Evolutionary conservation across 2,329 filamentous ascomycete species (phyloP).

Genomic region (Laburnicola sp.): DNA sequence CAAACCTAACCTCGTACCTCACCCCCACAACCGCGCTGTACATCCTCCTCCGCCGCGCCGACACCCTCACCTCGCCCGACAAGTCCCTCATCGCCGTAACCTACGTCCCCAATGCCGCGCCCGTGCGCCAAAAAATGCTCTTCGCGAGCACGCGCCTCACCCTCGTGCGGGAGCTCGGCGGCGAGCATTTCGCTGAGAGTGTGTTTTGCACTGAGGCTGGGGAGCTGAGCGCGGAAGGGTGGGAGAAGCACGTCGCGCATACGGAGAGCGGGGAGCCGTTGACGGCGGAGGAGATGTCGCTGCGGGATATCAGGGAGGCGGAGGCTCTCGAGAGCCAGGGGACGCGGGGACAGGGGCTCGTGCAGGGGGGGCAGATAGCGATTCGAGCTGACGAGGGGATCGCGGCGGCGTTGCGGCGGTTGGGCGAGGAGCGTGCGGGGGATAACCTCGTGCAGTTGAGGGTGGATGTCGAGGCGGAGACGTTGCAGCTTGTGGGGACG

Average conservation of each 20-base stretch:
- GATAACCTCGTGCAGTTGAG: constrained; percentile 67
- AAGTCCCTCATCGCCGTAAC: constrained; percentile 66
- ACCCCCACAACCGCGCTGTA: constrained; percentile 70
- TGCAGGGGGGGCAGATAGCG: constrained; percentile 45
- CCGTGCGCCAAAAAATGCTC: constrained; percentile 83
- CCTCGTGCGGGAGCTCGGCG: constrained; percentile 73
- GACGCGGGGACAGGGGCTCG: constrained; percentile 57
- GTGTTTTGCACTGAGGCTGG: constrained; percentile 71
- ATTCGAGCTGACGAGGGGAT: constrained; percentile 65
- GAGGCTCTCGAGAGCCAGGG: constrained; percentile 75
- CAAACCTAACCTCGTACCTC: constrained; percentile 64
- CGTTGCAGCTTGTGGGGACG: constrained; percentile 65
- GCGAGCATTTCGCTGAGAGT: constrained; percentile 76
- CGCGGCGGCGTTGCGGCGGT: constrained; percentile 62
- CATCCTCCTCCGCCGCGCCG: constrained; percentile 71
- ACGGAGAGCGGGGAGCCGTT: constrained; percentile 64
- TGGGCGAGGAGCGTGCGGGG: constrained; percentile 58
- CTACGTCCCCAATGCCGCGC: constrained; percentile 77
- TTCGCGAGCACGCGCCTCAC: constrained; percentile 78
- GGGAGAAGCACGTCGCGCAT: constrained; percentile 73
- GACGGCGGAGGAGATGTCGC: constrained; percentile 74
- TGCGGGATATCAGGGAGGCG: constrained; percentile 72
- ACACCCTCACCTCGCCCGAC: constrained; percentile 47
- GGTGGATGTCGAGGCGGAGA: constrained; percentile 72
- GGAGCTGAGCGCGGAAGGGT: constrained; percentile 71